These are phyloP conservation scores for Coprinopsis sp. DNA, from an alignment of 768 basidiomycete species.

Conservation along the genomic window DNA sequence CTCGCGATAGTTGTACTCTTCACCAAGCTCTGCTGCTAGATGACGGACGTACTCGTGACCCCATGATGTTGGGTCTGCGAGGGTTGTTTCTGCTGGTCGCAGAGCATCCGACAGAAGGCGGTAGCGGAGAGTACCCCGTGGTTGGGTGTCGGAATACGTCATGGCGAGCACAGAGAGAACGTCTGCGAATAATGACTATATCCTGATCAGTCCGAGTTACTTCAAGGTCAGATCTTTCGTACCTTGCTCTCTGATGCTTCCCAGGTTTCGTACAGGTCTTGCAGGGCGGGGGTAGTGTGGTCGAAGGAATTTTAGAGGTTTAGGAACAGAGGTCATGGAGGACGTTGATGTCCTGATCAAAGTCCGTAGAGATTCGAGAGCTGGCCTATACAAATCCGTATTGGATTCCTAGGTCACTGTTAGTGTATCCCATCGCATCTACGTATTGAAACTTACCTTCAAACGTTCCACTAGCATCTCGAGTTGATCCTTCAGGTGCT, in stretches of 20 bases:
- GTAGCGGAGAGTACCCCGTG: conserved; percentile 92
- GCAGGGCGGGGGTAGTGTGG: conserved; percentile 88
- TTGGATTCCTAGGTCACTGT: conserved; percentile 69
- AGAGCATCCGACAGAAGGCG: conserved; percentile 77
- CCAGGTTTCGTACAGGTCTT: conserved; percentile 81
- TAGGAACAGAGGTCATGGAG: conserved; percentile 98
- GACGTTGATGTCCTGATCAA: conserved; percentile 95
- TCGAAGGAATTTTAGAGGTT: conserved; percentile 96
- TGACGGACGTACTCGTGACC: conserved; percentile 99
- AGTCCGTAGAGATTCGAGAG: conserved; percentile 89
- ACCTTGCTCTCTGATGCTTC: conserved; percentile 75
- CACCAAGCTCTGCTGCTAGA: conserved; percentile 91
- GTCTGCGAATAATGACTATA: conserved; percentile 88
- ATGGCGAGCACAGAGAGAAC: conserved; percentile 98
- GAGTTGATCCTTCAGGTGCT: conserved; percentile 86
- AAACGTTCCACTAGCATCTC: conserved; percentile 96
- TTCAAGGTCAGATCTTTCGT: conserved; percentile 3
- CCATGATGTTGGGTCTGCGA: conserved; percentile 93
- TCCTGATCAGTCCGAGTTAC: conserved; percentile 12
- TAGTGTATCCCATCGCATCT: conserved; percentile 13
- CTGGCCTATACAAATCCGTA: conserved; percentile 77
- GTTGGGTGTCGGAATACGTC: conserved; percentile 98
- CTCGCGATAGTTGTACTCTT: conserved; percentile 79
- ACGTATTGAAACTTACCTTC: conserved; percentile 51
- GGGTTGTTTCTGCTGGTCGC: conserved; percentile 57